These are phyloP conservation scores for Russula foetens DNA, from an alignment of 768 basidiomycete genomes.

Conservation along the genomic window DNA sequence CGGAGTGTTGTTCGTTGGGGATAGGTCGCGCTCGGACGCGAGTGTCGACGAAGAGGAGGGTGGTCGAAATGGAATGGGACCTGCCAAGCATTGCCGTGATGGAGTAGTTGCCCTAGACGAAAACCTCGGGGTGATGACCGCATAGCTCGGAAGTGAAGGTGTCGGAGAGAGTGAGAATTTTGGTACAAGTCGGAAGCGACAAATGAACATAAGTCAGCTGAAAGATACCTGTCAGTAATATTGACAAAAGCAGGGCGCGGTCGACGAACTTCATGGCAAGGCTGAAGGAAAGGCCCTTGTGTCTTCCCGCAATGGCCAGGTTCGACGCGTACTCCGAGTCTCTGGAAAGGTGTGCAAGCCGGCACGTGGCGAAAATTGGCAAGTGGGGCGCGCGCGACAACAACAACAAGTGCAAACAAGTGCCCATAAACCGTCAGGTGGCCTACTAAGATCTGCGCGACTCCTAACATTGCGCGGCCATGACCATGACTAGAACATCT, in stretches of 20 bases:
- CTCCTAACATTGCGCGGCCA: too few species aligned
- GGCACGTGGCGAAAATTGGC: background rate
- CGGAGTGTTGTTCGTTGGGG: background rate
- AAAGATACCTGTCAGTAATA: constrained; percentile 14
- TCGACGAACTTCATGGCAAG: constrained; percentile 48
- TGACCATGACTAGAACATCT: too few species aligned
- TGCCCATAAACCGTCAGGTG: too few species aligned
- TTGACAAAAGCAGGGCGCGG: background rate
- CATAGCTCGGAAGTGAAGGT: constrained; percentile 11
- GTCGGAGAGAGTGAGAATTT: constrained; percentile 31
- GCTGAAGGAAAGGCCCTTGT: constrained; percentile 8
- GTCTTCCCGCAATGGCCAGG: constrained; percentile 5
- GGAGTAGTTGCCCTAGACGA: constrained; percentile 3
- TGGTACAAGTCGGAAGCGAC: constrained; percentile 50
- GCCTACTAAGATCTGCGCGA: too few species aligned
- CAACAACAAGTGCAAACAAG: constrained; percentile 11
- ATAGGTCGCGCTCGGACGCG: background rate
- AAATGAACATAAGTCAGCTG: constrained; percentile 74
- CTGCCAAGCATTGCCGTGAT: constrained; percentile 1
- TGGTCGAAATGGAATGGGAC: background rate
- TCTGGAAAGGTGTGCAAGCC: background rate
- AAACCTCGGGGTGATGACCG: background rate
- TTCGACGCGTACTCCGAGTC: constrained; percentile 4
- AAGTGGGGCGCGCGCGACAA: background rate
- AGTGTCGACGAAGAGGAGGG: background rate